Evolutionary conservation across 2,329 filamentous ascomycete genomes (phyloP).

Genomic region (Fusarium drepaniforme): DNA sequence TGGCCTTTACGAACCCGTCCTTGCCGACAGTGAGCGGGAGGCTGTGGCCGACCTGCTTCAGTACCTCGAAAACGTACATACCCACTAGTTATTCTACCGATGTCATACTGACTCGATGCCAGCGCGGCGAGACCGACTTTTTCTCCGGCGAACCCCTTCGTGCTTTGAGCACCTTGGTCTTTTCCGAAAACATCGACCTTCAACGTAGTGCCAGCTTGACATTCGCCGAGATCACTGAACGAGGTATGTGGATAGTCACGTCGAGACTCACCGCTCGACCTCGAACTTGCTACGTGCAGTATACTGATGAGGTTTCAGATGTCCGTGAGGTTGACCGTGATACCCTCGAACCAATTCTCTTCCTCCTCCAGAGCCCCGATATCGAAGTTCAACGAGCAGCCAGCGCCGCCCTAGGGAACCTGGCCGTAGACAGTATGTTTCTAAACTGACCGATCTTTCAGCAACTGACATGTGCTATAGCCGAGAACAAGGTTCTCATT

Average conservation of each 20-base stretch:
- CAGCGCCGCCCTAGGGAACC: conserved; percentile 93
- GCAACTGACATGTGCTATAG: conserved; percentile 67
- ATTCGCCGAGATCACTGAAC: conserved; percentile 98
- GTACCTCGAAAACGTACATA: conserved; percentile 94
- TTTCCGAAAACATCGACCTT: conserved; percentile 98
- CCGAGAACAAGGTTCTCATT: conserved; percentile 97
- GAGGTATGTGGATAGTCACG: conserved; percentile 74
- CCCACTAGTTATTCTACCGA: background rate
- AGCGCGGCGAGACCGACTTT: conserved; percentile 98
- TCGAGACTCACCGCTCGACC: background rate
- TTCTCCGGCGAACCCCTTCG: conserved; percentile 95
- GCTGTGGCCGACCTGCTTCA: conserved; percentile 95
- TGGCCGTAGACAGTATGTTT: conserved; percentile 92
- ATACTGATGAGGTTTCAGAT: conserved; percentile 68
- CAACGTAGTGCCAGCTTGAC: conserved; percentile 97
- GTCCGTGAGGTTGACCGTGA: conserved; percentile 95
- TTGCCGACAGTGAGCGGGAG: conserved; percentile 96
- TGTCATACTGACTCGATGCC: conserved; percentile 48
- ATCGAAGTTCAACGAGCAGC: conserved; percentile 98
- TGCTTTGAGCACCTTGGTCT: conserved; percentile 94
- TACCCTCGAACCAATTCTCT: conserved; percentile 95
- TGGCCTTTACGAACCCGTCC: conserved; percentile 85
- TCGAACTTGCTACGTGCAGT: background rate
- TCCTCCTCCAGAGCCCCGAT: conserved; percentile 92
- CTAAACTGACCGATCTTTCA: background rate